Base-by-base conservation (phyloP, 768 basidiomycete species). In the Hydnomerulius pinastri region DNA sequence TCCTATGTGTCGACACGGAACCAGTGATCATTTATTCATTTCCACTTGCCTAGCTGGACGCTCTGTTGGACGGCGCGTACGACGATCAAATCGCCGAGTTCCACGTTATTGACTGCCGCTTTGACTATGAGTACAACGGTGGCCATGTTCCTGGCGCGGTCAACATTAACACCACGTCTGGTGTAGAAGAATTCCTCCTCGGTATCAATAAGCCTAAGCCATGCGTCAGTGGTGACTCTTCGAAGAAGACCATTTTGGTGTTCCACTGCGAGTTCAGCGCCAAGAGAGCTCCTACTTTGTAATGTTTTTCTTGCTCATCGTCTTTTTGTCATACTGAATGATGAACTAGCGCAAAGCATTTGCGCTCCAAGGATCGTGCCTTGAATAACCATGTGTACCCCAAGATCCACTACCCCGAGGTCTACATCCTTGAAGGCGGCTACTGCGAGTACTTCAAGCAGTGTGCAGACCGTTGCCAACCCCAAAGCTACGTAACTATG, bases 261-360 rank as follows among this genome's bases (percentile, higher is more conserved):
- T 98, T 99, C 77, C 97, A 99, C 65, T 99, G 97, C 74, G 97
- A 99, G 71, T 98, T 98, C 65, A 94, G 91, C 56, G 87, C 82
- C 15, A 97, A 97, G 71, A 79, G 97, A 36, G 97, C 94, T 1
- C 97, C 97, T 2, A 96, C 96, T 8, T 92, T 96, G 95, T 95
- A 67, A 72, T 84, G 78, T 45, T 49, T 47, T 36, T 36, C 20
- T 37, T 38, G 10, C 37, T 50, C 12, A 21, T 4, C 17, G 17
- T 35, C 38, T 30, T 54, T 43, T 6, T 29, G 21, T 6, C 27
- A 29, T 36, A 29, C 43, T 60, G 30, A 63, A 32, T 40, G 28
- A 11, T 43, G 27, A 38, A 11, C 20, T 56, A 98, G 94, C 63
- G 97, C 97, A 20, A 97, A 96, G 70, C 87, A 95, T 65, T 76